Base-by-base conservation (phyloP, 2,329 filamentous ascomycete genomes). In the Ceratocystis albifundus region DNA sequence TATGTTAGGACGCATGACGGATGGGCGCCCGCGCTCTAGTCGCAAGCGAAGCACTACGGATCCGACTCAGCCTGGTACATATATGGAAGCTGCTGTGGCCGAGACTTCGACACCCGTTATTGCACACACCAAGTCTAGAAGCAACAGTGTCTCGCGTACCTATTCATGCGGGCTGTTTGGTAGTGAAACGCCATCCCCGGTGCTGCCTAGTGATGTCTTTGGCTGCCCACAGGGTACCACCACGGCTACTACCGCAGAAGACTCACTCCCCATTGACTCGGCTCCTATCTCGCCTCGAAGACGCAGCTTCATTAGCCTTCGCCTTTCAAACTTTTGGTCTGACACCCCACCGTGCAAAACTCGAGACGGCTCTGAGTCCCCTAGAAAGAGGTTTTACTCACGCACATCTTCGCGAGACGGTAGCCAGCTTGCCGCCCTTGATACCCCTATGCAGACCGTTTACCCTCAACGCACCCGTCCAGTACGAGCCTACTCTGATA, bases 221-320 rank as follows among this genome's bases (percentile, higher is more conserved):
- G 25, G 4, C 28, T 32, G 30, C n/a, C 41, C 17, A 8, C 25
- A 65, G 3, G 28, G 5, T 20, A 53, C 20, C 4, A 12, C 48
- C 10, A 3, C 64, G 2, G 5, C 53, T n/a, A 15, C 15, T 10
- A 45, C 20, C 41, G 50, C 45, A 15, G 41, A 15, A 41, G 15
- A 10, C 36, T 10, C 10, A 12, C 10, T 20, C 8, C n/a, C 32
- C 61, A 10, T 15, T 10, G 59, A 68, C 10, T 68, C 41, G n/a
- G 17, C 59, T 22, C 65, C 64, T 20, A 48, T 61, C 4, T 30
- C 64, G 69, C 75, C 80, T 72, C 73, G 73, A n/a, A 78, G 75
- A 3, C 74, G 76, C 30, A 76, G 74, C 36, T 61, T 69, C 3
- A 59, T 68, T 7, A 63, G 68, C n/a, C 66, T 68, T 6, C 68